Evolutionary conservation across 768 basidiomycete genomes (phyloP).

Genomic region (Mycena alexandri): DNA sequence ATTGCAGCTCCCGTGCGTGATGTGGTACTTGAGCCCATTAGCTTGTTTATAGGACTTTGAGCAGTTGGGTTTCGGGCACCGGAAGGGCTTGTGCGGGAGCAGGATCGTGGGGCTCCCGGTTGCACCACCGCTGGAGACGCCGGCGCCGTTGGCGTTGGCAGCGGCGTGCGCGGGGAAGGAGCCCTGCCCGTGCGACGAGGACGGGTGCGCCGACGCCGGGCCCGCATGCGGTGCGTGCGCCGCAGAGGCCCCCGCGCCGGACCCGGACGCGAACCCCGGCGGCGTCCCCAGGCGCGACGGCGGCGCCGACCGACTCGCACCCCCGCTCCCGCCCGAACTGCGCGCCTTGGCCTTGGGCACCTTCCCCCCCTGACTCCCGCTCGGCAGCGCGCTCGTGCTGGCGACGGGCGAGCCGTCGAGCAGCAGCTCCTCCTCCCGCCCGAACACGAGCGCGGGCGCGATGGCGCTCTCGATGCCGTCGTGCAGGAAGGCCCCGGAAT

Average conservation of each 20-base stretch:
- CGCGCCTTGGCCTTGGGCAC: no score
- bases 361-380: no score
- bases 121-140: no score
- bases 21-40: conserved; percentile 94
- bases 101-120: conserved; percentile 34
- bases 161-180: conserved; percentile 30
- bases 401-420: no score
- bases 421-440: conserved; percentile 31
- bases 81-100: conserved; percentile 81
- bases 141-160: not conserved
- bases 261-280: no score
- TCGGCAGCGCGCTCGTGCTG: no score
- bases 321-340: no score
- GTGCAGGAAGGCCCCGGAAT: no score
- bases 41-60: conserved; percentile 98
- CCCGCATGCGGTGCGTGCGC: no score
- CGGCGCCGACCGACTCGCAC: no score
- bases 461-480: conserved; percentile 5
- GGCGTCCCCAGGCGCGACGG: no score
- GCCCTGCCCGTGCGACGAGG: conserved; percentile 28
- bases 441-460: conserved; percentile 35
- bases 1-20: conserved; percentile 93
- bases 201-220: conserved; percentile 8
- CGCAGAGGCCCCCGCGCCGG: no score
- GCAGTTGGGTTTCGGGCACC: conserved; percentile 95